These are phyloP conservation scores for Paramyrothecium sp. DNA, from an alignment of 2,329 filamentous ascomycete species.

Conservation along the genomic window DNA sequence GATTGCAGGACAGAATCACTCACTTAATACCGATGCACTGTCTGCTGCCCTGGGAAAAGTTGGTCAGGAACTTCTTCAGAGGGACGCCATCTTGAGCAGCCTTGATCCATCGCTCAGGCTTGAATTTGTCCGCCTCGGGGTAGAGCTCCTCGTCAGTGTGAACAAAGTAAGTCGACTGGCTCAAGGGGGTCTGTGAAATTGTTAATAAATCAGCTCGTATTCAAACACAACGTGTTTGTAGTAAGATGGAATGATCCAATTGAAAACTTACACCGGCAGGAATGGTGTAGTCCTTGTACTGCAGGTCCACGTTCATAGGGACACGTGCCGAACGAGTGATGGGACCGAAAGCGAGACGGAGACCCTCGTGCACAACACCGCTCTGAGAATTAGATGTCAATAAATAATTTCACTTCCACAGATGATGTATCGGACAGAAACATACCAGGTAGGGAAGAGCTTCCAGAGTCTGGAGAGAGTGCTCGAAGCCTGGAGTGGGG, in stretches of 20 bases:
- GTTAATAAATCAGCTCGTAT: not conserved
- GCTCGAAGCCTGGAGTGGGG: slow-evolving; percentile 3
- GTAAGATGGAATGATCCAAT: not conserved
- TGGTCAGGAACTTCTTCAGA: slow-evolving; percentile 11
- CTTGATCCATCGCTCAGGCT: slow-evolving; percentile 24
- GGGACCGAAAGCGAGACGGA: slow-evolving; percentile 11
- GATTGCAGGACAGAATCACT: not conserved
- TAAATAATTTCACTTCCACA: not conserved
- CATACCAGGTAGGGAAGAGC: slow-evolving; percentile 12
- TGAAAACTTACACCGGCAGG: slow-evolving; percentile 25
- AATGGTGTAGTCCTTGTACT: slow-evolving; percentile 28
- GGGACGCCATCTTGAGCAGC: slow-evolving; percentile 8
- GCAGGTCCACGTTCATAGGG: slow-evolving; percentile 20
- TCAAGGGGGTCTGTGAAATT: slow-evolving; percentile 16
- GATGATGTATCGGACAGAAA: not conserved
- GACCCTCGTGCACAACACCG: slow-evolving; percentile 12
- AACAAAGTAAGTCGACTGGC: slow-evolving; percentile 16
- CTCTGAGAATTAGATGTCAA: slow-evolving; percentile 4
- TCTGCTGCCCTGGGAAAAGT: slow-evolving; percentile 16
- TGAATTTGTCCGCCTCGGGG: slow-evolving; percentile 19
- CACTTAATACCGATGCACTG: slow-evolving; percentile 17
- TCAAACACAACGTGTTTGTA: not conserved
- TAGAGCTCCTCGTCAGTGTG: slow-evolving; percentile 18
- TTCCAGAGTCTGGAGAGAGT: slow-evolving; percentile 10
- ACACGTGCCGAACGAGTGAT: slow-evolving; percentile 21